Conservation (phyloP, 179 eudicot species). For the Camellia oleifera region DNA sequence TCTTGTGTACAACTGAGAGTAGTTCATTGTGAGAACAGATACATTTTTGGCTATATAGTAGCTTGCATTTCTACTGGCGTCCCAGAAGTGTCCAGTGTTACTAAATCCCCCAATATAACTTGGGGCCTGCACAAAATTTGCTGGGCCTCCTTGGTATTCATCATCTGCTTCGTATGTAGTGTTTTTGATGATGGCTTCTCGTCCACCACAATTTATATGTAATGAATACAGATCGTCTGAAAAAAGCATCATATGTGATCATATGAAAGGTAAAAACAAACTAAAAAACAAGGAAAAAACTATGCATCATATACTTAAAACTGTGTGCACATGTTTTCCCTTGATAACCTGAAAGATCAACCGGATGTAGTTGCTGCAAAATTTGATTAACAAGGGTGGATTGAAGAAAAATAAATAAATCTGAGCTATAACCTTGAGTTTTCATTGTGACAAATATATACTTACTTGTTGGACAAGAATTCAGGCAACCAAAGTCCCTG, state of each 20-base stretch:
- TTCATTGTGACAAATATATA: neutral
- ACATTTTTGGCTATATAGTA: neutral
- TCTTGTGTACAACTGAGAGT: conserved; percentile 26
- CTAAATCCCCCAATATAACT: neutral
- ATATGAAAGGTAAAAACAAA: neutral
- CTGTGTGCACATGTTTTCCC: neutral
- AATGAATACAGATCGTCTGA: neutral
- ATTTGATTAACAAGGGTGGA: neutral
- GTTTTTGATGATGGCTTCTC: neutral
- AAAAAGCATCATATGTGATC: neutral
- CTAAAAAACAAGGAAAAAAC: neutral
- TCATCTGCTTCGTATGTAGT: neutral
- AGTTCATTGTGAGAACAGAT: conserved; percentile 17
- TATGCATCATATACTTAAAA: neutral
- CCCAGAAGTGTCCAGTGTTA: conserved; percentile 1
- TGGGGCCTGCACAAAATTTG: too few relatives aligned
- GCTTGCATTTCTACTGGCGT: too few relatives aligned
- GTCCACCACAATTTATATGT: conserved; percentile 9
- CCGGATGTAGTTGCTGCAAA: neutral
- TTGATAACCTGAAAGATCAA: neutral
- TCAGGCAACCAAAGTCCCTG: neutral
- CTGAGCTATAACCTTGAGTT: neutral
- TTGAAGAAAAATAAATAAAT: too few relatives aligned
- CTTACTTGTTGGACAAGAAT: conserved; percentile 27
- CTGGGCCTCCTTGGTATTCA: neutral